These are phyloP conservation scores for Vitis rotundifolia DNA, from an alignment of 164 flowering plant species.

Conservation along the genomic window DNA sequence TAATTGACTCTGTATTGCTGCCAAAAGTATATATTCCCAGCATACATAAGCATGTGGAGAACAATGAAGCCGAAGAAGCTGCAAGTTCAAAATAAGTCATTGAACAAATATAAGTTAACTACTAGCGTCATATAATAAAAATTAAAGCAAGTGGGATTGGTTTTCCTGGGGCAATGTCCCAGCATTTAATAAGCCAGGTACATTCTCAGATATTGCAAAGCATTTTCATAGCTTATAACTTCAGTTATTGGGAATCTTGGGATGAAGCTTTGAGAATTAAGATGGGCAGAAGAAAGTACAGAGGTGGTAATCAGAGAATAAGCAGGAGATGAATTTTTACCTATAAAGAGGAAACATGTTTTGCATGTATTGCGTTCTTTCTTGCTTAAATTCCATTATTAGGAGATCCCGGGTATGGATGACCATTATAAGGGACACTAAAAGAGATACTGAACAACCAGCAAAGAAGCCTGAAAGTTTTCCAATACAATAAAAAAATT, in stretches of 20 bases:
- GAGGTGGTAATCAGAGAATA: no score
- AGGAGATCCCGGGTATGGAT: slow-evolving; percentile 36
- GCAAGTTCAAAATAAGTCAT: slow-evolving; percentile 17
- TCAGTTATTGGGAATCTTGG: no score
- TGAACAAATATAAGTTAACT: background rate
- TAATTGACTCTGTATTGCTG: slow-evolving; percentile 61
- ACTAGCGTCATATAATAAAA: no score
- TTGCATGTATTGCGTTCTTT: slow-evolving; percentile 46
- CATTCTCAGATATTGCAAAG: no score
- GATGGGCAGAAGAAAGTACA: no score
- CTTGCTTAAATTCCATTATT: slow-evolving; percentile 12
- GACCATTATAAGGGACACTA: slow-evolving; percentile 38
- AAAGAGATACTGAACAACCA: slow-evolving; percentile 53
- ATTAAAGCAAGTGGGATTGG: no score
- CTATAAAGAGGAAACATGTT: slow-evolving; percentile 74
- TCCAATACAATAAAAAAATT: background rate
- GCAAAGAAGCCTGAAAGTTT: slow-evolving; percentile 44
- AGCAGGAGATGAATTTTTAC: slow-evolving; percentile 18
- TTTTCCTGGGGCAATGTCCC: no score
- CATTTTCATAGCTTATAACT: no score
- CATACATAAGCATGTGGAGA: slow-evolving; percentile 65
- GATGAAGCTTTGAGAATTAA: no score
- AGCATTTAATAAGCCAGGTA: no score
- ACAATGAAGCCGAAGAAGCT: slow-evolving; percentile 62
- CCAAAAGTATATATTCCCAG: slow-evolving; percentile 58